phyloP scores from a whole-genome alignment of 805 yeast genomes.

The Yamadazyma ubonensis region DNA sequence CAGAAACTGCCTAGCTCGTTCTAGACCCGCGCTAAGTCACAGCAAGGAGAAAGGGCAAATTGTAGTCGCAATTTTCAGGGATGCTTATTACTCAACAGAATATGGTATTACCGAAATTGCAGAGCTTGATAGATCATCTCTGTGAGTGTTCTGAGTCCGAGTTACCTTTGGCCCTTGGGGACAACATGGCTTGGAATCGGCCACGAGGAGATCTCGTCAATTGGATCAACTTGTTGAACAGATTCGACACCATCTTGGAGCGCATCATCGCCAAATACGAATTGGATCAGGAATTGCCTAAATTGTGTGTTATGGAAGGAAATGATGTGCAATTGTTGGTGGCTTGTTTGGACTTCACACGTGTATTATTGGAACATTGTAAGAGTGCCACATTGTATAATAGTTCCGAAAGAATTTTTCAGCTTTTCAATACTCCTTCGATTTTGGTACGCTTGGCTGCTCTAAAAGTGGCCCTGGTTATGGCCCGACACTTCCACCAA shows the following conservation, averaged over 20 bases:
- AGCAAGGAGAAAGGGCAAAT: no score
- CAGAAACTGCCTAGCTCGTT: no score
- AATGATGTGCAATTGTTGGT: constrained; percentile 50
- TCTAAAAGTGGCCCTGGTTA: constrained; percentile 55
- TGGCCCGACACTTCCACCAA: constrained; percentile 60
- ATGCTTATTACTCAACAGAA: no score
- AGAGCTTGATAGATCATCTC: constrained; percentile 37
- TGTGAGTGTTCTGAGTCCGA: constrained; percentile 34
- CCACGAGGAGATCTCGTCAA: constrained; percentile 69
- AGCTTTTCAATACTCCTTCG: constrained; percentile 58
- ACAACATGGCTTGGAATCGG: constrained; percentile 52
- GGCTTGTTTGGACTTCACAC: constrained; percentile 60
- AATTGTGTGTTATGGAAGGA: constrained; percentile 42
- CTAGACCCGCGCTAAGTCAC: no score
- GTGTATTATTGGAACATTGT: constrained; percentile 64
- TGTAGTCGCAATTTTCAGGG: no score
- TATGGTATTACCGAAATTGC: no score
- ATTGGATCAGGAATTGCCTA: constrained; percentile 46
- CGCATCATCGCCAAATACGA: constrained; percentile 52
- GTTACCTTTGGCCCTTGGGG: constrained; percentile 39
- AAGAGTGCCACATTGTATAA: constrained; percentile 65
- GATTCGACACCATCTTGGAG: constrained; percentile 69
- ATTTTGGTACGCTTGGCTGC: constrained; percentile 59
- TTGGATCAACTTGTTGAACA: constrained; percentile 76
- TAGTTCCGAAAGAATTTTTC: constrained; percentile 60